A percentile compares a stretch with the other conserved stretches of the same genome.
These are phyloP conservation scores for Ceratonia siliqua DNA, from an alignment of 306 rosid species.

Conservation along the genomic window DNA sequence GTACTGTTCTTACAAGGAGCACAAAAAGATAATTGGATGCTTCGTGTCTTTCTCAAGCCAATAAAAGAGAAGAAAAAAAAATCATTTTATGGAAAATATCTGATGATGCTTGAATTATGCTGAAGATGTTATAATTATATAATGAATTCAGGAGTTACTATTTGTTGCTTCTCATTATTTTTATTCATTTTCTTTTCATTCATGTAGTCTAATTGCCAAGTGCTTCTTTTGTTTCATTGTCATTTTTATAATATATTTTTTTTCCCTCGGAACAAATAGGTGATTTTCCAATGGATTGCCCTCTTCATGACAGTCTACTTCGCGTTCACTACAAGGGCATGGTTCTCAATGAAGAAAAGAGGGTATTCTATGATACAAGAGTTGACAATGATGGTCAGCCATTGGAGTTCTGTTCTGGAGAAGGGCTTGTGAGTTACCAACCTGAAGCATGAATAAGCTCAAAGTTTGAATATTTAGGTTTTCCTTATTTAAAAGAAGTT, in stretches of 20 bases:
- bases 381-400: slow-evolving; percentile 85
- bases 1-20: slow-evolving; percentile 22
- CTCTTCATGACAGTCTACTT: slow-evolving; percentile 94
- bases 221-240: slow-evolving; percentile 17
- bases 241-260: slow-evolving; percentile 33
- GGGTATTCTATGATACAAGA: slow-evolving; percentile 77
- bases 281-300: slow-evolving; percentile 99
- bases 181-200: background rate
- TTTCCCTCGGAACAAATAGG: slow-evolving; percentile 54
- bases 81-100: slow-evolving; percentile 16
- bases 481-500: background rate
- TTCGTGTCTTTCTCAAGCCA: slow-evolving; percentile 16
- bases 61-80: background rate
- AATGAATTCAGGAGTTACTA: background rate
- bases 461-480: background rate
- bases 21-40: background rate
- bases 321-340: slow-evolving; percentile 91
- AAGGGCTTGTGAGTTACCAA: slow-evolving; percentile 85
- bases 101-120: slow-evolving; percentile 15
- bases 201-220: slow-evolving; percentile 5
- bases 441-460: slow-evolving; percentile 24
- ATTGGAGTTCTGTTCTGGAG: slow-evolving; percentile 92
- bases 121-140: background rate
- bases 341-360: slow-evolving; percentile 66
- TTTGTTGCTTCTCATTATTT: background rate